phyloP scores from a whole-genome alignment of 2,329 filamentous ascomycete genomes.

The Neocucurbitaria cava region DNA sequence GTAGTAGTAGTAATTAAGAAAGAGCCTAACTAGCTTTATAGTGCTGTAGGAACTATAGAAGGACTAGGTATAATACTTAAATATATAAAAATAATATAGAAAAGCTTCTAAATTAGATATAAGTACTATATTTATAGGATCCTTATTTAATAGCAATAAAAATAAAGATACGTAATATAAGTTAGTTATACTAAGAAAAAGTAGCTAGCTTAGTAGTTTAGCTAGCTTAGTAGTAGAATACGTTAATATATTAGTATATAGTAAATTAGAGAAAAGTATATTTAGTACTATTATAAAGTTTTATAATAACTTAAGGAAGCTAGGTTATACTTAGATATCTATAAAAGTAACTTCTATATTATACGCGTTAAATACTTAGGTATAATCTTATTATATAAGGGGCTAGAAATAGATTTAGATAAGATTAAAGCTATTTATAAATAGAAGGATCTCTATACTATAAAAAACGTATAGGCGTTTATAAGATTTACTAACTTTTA shows the following conservation, averaged over 20 bases:
- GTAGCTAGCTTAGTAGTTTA: too few species aligned
- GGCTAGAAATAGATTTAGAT: background rate
- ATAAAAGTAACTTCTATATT: background rate
- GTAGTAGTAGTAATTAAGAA: too few species aligned
- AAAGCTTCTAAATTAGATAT: too few species aligned
- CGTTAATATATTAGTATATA: background rate
- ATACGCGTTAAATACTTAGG: constrained; percentile 5
- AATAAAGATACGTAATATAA: too few species aligned
- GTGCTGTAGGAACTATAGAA: too few species aligned
- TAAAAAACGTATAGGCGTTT: background rate
- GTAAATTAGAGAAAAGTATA: background rate
- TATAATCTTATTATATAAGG: background rate
- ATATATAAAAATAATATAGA: too few species aligned
- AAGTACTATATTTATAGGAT: too few species aligned
- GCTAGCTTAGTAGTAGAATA: too few species aligned
- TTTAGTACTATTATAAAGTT: background rate
- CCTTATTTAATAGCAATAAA: too few species aligned
- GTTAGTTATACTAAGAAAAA: too few species aligned
- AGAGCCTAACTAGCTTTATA: too few species aligned
- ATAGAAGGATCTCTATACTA: background rate
- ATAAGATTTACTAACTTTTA: background rate
- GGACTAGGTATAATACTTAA: too few species aligned
- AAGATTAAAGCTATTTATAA: background rate
- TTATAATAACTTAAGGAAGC: background rate
- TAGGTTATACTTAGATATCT: background rate